phyloP scores from a whole-genome alignment of 306 rosid species.

The Lotus japonicus region DNA sequence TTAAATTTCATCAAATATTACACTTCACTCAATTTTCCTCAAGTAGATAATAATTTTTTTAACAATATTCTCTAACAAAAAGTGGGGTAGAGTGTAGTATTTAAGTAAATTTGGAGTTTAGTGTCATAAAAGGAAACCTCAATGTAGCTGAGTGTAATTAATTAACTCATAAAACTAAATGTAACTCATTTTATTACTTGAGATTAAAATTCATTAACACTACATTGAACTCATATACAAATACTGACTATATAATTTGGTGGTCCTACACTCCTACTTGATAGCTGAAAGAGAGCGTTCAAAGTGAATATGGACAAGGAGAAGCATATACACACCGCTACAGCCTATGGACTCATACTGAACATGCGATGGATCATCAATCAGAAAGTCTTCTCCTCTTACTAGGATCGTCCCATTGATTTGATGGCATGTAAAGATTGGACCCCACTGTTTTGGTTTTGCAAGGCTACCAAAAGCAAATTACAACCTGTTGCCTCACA shows the following conservation, averaged over 20 bases:
- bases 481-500: constrained; percentile 32
- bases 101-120: too few relatives aligned
- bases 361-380: neutral
- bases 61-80: too few relatives aligned
- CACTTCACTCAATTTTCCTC: too few relatives aligned
- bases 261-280: constrained; percentile 22
- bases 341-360: neutral
- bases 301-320: constrained; percentile 16
- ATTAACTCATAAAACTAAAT: too few relatives aligned
- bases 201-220: too few relatives aligned
- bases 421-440: constrained; percentile 20
- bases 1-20: too few relatives aligned
- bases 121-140: too few relatives aligned
- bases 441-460: constrained; percentile 22
- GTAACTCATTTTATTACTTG: too few relatives aligned
- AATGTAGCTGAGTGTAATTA: too few relatives aligned
- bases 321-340: neutral
- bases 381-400: neutral
- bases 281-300: neutral
- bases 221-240: too few relatives aligned
- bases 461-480: constrained; percentile 14
- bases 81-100: too few relatives aligned
- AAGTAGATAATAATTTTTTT: too few relatives aligned
- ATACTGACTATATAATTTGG: neutral
- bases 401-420: neutral